phyloP scores from a whole-genome alignment of 2,329 filamentous ascomycete genomes.

The Phialophora macrospora region DNA sequence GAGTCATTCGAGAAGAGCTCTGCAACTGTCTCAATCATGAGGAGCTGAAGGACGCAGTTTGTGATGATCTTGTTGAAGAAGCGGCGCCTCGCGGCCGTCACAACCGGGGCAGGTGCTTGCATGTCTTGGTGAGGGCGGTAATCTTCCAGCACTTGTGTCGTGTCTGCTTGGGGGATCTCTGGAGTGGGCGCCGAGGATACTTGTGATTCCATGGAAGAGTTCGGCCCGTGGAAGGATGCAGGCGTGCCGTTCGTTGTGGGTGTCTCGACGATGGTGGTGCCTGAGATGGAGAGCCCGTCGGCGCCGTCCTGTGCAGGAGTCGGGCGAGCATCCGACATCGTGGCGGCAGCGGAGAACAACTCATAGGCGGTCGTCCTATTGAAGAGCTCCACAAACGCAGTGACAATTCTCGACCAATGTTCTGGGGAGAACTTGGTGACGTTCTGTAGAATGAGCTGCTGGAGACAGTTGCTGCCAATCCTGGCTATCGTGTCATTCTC shows the following conservation, averaged over 20 bases:
- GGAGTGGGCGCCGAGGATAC: slow-evolving; percentile 35
- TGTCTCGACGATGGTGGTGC: slow-evolving; percentile 39
- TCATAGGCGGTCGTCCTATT: slow-evolving; percentile 93
- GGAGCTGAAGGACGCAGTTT: slow-evolving; percentile 91
- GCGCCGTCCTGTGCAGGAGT: slow-evolving; percentile 32
- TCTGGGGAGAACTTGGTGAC: slow-evolving; percentile 84
- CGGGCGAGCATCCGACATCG: slow-evolving; percentile 47
- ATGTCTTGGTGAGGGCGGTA: slow-evolving; percentile 77
- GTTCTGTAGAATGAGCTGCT: slow-evolving; percentile 95
- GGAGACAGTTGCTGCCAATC: slow-evolving; percentile 96
- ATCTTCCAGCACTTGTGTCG: slow-evolving; percentile 70
- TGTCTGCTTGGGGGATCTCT: slow-evolving; percentile 36
- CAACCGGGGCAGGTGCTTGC: slow-evolving; percentile 86
- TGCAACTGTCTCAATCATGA: slow-evolving; percentile 99
- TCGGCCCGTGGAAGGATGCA: slow-evolving; percentile 11
- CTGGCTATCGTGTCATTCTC: slow-evolving; percentile 98
- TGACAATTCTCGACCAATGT: slow-evolving; percentile 94
- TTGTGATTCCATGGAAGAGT: slow-evolving; percentile 34
- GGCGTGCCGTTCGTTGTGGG: slow-evolving; percentile 42
- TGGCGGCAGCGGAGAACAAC: slow-evolving; percentile 81
- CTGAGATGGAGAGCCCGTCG: slow-evolving; percentile 40
- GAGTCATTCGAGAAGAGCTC: slow-evolving; percentile 97
- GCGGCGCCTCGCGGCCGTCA: slow-evolving; percentile 87
- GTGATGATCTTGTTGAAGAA: slow-evolving; percentile 99
- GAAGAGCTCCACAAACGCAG: slow-evolving; percentile 94